These are phyloP conservation scores for Adenanthera pavonina DNA, from an alignment of 306 rosid genomes.

Conservation along the genomic window DNA sequence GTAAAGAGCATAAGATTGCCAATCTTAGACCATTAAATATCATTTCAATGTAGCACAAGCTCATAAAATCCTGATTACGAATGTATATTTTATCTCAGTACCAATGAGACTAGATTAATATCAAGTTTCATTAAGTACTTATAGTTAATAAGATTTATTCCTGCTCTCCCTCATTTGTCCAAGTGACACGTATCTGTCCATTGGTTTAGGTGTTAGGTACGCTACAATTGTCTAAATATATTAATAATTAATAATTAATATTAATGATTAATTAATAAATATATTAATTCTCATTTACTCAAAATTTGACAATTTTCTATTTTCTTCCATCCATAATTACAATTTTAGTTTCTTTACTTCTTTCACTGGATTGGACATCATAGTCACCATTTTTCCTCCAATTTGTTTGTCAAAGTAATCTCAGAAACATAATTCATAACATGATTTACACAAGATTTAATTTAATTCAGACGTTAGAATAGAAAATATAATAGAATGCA, in stretches of 20 bases:
- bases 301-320: neutral
- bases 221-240: neutral
- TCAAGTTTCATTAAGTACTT: neutral
- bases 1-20: neutral
- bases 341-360: neutral
- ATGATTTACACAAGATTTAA: neutral
- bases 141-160: neutral
- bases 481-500: neutral
- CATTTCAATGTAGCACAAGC: neutral
- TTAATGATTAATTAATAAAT: neutral
- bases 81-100: neutral
- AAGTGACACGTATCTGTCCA: neutral
- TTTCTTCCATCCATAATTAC: neutral
- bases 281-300: neutral
- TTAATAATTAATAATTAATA: neutral
- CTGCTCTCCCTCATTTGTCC: neutral
- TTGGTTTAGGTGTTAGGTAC: neutral
- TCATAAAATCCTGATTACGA: neutral
- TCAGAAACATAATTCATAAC: neutral
- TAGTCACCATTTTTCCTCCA: neutral
- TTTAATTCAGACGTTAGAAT: neutral
- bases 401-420: neutral
- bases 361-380: neutral
- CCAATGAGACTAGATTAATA: neutral
- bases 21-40: constrained; percentile 1